These are phyloP conservation scores for Candida boidinii DNA, from an alignment of 805 yeast species.

Conservation along the genomic window DNA sequence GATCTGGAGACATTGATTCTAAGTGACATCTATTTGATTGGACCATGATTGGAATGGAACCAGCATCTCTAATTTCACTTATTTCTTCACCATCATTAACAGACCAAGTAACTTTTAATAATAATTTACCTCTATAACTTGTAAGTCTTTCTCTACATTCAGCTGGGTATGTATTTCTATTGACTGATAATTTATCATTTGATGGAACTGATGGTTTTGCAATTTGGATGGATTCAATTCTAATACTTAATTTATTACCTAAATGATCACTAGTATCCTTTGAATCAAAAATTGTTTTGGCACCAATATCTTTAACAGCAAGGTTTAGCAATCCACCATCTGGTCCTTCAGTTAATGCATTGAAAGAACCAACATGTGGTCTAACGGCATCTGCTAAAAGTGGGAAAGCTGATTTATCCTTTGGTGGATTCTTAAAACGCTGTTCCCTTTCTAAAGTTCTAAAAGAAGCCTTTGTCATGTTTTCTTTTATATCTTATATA, in stretches of 20 bases:
- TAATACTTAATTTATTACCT: conserved; percentile 78
- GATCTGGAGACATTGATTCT: conserved; percentile 72
- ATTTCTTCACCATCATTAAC: conserved; percentile 84
- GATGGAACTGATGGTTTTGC: conserved; percentile 74
- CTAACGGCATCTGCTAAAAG: conserved; percentile 80
- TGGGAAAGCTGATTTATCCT: conserved; percentile 76
- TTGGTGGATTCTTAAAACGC: conserved; percentile 83
- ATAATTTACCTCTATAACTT: conserved; percentile 70
- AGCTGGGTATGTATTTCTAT: conserved; percentile 73
- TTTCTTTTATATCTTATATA: neutral
- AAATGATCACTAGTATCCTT: conserved; percentile 53
- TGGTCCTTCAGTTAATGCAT: conserved; percentile 87
- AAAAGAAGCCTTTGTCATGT: conserved; percentile 46
- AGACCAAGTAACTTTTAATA: conserved; percentile 74
- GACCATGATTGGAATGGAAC: conserved; percentile 87
- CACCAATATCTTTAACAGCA: conserved; percentile 85
- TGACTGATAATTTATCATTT: conserved; percentile 63
- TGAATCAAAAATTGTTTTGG: conserved; percentile 78
- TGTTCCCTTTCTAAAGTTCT: conserved; percentile 83
- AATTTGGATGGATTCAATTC: conserved; percentile 85
- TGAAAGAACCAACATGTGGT: conserved; percentile 94
- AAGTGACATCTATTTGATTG: conserved; percentile 88
- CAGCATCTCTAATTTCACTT: conserved; percentile 81
- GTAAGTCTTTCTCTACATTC: conserved; percentile 87
- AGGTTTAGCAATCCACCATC: conserved; percentile 77